Conservation (phyloP, 169 alveolate species). For the Cryptosporidium baileyi region DNA sequence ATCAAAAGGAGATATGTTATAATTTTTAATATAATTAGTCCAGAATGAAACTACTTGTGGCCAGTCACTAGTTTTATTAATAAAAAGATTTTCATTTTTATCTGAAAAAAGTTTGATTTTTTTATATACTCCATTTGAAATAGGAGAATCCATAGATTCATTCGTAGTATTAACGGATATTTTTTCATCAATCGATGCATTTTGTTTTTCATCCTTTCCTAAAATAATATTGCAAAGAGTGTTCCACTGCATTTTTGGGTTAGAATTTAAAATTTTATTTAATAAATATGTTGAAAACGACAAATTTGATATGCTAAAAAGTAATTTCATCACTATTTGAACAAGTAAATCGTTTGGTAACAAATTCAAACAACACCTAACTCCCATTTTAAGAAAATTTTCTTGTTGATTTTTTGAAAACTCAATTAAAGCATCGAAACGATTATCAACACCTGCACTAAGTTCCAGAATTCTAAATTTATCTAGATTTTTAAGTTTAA, state of each 20-base stretch:
- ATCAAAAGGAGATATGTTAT: conserved; percentile 43
- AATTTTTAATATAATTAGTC: neutral
- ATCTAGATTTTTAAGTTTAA: neutral
- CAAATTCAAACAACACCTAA: conserved; percentile 8
- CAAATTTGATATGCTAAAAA: neutral
- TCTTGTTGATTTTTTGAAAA: neutral
- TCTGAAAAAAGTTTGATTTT: conserved; percentile 24
- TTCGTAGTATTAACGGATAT: neutral
- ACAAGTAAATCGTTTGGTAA: conserved; percentile 23
- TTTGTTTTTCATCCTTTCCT: neutral
- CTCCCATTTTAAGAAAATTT: neutral
- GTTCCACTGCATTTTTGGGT: conserved; percentile 20
- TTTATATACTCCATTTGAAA: conserved; percentile 45
- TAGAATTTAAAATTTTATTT: neutral
- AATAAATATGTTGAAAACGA: neutral
- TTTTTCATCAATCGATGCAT: neutral
- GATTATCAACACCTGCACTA: conserved; percentile 14
- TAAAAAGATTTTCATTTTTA: neutral
- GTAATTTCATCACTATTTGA: conserved; percentile 4
- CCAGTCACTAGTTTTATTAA: neutral
- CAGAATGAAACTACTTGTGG: conserved; percentile 8
- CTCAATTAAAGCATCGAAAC: conserved; percentile 21
- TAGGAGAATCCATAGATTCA: conserved; percentile 31
- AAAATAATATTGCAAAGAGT: neutral
- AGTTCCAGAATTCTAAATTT: neutral